Conservation (phyloP, 2,329 filamentous ascomycete species). For the Colletotrichum limetticola region DNA sequence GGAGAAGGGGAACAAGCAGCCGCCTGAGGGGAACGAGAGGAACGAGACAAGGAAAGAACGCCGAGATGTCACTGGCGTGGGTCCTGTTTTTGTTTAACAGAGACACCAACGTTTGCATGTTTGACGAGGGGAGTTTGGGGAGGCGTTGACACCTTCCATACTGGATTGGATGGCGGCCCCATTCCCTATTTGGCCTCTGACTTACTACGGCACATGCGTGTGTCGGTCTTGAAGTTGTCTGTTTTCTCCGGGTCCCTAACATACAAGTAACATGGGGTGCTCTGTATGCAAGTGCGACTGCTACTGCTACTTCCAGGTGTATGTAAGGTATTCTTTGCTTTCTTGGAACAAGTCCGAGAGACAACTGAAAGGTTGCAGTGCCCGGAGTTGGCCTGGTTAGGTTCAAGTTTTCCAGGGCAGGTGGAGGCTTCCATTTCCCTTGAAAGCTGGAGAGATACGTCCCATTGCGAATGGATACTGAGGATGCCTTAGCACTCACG, state of each 20-base stretch:
- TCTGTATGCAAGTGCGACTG: background rate
- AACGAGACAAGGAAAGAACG: background rate
- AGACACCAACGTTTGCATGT: background rate
- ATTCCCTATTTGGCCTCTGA: background rate
- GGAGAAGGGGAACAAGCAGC: background rate
- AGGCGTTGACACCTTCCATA: background rate
- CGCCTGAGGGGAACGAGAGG: background rate
- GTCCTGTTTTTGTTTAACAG: conserved; percentile 6
- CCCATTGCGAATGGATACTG: background rate
- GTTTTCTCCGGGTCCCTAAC: background rate
- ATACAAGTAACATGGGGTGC: too few species aligned
- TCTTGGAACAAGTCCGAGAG: background rate
- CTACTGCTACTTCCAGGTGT: too few species aligned
- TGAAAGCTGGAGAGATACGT: background rate
- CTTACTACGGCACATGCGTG: background rate
- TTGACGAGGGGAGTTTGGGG: background rate
- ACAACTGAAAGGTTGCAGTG: background rate
- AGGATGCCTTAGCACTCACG: background rate
- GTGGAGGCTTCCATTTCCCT: background rate
- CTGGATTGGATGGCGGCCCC: background rate
- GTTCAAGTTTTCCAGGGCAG: background rate
- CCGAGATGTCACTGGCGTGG: conserved; percentile 1
- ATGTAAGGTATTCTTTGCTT: background rate
- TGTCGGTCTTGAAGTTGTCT: too few species aligned
- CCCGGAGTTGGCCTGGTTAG: background rate